These are phyloP conservation scores for Colletotrichum gigasporum DNA, from an alignment of 2,329 filamentous ascomycete genomes.

Conservation along the genomic window DNA sequence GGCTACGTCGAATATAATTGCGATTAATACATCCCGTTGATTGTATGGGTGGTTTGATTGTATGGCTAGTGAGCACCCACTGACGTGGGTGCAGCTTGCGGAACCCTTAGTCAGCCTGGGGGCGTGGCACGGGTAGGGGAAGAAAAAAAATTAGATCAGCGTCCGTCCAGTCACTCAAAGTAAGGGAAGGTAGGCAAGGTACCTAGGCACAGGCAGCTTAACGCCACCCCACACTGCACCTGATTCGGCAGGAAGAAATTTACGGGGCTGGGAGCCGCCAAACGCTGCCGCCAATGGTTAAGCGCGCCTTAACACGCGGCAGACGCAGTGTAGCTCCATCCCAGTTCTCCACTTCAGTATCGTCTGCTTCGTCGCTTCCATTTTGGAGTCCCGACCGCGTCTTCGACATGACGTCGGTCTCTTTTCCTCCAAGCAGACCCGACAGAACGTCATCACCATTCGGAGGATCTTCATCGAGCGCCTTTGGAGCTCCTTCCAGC, in stretches of 20 bases:
- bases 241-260: background rate
- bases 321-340: constrained; percentile 28
- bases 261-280: background rate
- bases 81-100: too few relatives aligned
- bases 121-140: too few relatives aligned
- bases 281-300: background rate
- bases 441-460: constrained; percentile 13
- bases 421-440: constrained; percentile 25
- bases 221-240: background rate
- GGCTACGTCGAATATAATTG: too few relatives aligned
- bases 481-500: constrained; percentile 10
- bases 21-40: too few relatives aligned
- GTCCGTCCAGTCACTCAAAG: too few relatives aligned
- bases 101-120: too few relatives aligned
- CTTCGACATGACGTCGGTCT: constrained; percentile 32
- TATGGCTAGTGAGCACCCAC: too few relatives aligned
- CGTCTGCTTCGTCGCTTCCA: constrained; percentile 21
- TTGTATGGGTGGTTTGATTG: too few relatives aligned
- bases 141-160: too few relatives aligned
- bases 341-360: constrained; percentile 28
- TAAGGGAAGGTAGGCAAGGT: too few relatives aligned
- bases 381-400: constrained; percentile 14
- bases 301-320: constrained; percentile 14
- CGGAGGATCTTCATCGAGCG: constrained; percentile 15
- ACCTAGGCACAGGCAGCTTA: too few relatives aligned